Conservation (phyloP, 202 grass and related monocot species). For the Panicum hallii region DNA sequence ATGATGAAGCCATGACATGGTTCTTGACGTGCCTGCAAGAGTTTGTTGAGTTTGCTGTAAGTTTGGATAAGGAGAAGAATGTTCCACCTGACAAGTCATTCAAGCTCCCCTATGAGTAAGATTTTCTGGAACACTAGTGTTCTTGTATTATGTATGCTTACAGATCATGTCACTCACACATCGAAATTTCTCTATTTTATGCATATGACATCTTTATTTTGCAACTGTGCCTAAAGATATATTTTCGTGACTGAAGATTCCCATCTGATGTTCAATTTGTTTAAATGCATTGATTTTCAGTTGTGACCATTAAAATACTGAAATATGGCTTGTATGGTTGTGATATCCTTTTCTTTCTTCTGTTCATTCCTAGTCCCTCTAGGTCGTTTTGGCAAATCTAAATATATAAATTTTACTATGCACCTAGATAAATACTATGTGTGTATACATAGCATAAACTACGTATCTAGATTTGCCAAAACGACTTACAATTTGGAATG, state of each 20-base stretch:
- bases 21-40: slow-evolving; percentile 91
- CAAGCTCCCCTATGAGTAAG: slow-evolving; percentile 88
- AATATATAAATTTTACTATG: too few species aligned
- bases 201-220: slow-evolving; percentile 2
- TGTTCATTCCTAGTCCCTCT: not conserved
- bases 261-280: slow-evolving; percentile 14
- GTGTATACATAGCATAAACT: too few species aligned
- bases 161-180: not conserved
- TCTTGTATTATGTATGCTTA: not conserved
- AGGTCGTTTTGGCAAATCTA: too few species aligned
- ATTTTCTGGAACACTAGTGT: slow-evolving; percentile 25
- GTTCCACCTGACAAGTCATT: slow-evolving; percentile 87
- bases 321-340: not conserved
- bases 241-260: not conserved
- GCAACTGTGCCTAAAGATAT: not conserved
- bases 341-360: not conserved
- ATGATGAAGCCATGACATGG: slow-evolving; percentile 91
- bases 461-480: too few species aligned
- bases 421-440: too few species aligned
- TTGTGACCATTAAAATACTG: not conserved
- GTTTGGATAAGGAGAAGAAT: slow-evolving; percentile 80
- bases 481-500: too few species aligned
- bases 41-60: slow-evolving; percentile 73
- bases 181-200: slow-evolving; percentile 26
- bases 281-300: slow-evolving; percentile 14